phyloP scores from a whole-genome alignment of 805 yeast species.

The Kazachstania viticola region DNA sequence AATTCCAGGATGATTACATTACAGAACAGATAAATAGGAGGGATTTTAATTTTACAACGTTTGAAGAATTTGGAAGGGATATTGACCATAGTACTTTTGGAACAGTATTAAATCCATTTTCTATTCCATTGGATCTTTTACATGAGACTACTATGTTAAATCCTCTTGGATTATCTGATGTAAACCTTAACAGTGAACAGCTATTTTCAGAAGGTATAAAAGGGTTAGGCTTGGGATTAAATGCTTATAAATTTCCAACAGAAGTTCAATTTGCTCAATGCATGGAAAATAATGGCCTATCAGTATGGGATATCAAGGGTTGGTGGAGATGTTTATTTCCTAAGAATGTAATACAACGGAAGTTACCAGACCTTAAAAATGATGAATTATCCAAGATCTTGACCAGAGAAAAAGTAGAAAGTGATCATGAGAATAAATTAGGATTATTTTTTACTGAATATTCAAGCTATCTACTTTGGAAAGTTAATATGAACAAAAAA shows the following conservation, averaged over 20 bases:
- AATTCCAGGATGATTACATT: too few species aligned
- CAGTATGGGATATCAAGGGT: constrained; percentile 77
- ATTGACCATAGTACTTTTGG: too few species aligned
- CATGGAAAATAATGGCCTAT: constrained; percentile 48
- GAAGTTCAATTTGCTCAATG: constrained; percentile 52
- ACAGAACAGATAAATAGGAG: too few species aligned
- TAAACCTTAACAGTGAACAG: too few species aligned
- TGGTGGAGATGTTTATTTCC: constrained; percentile 90
- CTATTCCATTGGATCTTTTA: too few species aligned
- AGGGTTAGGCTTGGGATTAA: too few species aligned
- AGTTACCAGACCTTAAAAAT: constrained; percentile 13
- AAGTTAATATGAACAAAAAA: constrained; percentile 39
- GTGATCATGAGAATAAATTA: constrained; percentile 31
- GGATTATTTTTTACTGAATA: constrained; percentile 57
- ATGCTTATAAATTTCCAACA: constrained; percentile 49
- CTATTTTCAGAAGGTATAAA: too few species aligned
- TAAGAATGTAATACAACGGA: constrained; percentile 28
- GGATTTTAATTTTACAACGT: too few species aligned
- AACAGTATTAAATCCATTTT: too few species aligned
- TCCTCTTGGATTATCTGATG: too few species aligned
- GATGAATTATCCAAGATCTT: constrained; percentile 27
- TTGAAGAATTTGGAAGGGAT: too few species aligned
- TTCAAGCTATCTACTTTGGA: constrained; percentile 60
- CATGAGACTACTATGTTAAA: too few species aligned
- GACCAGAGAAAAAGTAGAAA: constrained; percentile 50